phyloP scores from a whole-genome alignment of 2,329 filamentous ascomycete species.

The Magnaporthales sp. region DNA sequence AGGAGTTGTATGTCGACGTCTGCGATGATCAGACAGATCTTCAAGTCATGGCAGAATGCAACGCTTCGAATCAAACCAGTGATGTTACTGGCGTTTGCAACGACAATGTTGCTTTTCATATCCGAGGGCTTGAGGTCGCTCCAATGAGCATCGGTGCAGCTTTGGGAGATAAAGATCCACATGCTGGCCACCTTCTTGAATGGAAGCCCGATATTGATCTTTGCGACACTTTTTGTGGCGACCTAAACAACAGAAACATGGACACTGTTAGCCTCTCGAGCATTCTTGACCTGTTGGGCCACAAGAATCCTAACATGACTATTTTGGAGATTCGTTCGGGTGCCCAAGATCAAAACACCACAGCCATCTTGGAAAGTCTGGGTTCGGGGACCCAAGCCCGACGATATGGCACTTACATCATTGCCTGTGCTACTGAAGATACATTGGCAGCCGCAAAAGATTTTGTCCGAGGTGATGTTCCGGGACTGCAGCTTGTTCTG shows the following conservation, averaged over 20 bases:
- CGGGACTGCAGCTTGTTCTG: neutral
- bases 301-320: constrained; percentile 14
- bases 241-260: neutral
- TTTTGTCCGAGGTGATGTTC: constrained; percentile 2
- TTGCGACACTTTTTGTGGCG: neutral
- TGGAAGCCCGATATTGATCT: constrained; percentile 9
- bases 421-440: neutral
- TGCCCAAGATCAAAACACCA: neutral
- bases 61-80: neutral
- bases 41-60: neutral
- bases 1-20: constrained; percentile 8
- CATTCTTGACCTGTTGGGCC: constrained; percentile 4
- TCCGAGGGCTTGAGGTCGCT: constrained; percentile 3
- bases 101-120: neutral
- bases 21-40: neutral
- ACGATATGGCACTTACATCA: neutral
- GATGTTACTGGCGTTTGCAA: neutral
- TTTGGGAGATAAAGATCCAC: constrained; percentile 2
- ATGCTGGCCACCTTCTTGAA: constrained; percentile 6
- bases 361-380: neutral
- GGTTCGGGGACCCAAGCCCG: neutral
- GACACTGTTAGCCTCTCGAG: neutral
- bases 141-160: neutral
- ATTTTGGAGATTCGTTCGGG: constrained; percentile 9
- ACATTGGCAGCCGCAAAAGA: constrained; percentile 4